Evolutionary conservation across 768 basidiomycete genomes (phyloP), one percentile per base, ranked within the genome.

Genomic region (Suillus discolor): DNA sequence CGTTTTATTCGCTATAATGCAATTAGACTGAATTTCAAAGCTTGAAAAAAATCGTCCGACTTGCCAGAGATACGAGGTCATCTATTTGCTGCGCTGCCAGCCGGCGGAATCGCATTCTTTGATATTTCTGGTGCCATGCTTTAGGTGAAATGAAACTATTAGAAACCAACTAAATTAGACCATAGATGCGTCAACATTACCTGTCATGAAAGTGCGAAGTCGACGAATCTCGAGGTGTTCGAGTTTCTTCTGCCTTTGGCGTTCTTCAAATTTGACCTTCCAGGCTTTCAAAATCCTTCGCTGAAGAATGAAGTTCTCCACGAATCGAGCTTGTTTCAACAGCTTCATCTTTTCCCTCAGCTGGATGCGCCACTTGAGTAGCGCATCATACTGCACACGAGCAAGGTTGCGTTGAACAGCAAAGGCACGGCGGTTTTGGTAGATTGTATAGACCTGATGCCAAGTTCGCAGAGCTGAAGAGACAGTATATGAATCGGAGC

Each of bases 331-430:
- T 69, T 87, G 81, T 68, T 84, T 86, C 47, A 80, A 73, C 69
- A 81, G 69, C 67, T 84, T 84, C 47, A 86, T 67, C 63, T 83
- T 82, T 18, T 78, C 74, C 20, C 87, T 83, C 61, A 90, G 76
- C 45, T 79, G 77, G 23, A 85, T 70, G 23, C 88, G 83, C 91
- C 92, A 93, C 20, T 66, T 70, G 6, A 84, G 71, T 16, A 90
- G 77, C 16, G 79, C 74, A 69, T 87, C 79, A 71, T 84, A 85
- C 44, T 78, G 76, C 55, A 45, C 67, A 25, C 67, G 75, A 51
- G 73, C 69, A 31, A 77, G 73, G 53, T 74, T 69, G 15, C 69
- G 75, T 62, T 84, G 83, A 13, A 80, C 74, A 16, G 89, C 88
- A 59, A 84, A 83, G 0, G 76, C 64, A 16, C 76, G 71, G 4